A percentile compares a stretch with the other conserved stretches of the same genome.
Evolutionary conservation across 2,329 filamentous ascomycete species (phyloP).

Genomic region (Pestalotiopsis sp.): DNA sequence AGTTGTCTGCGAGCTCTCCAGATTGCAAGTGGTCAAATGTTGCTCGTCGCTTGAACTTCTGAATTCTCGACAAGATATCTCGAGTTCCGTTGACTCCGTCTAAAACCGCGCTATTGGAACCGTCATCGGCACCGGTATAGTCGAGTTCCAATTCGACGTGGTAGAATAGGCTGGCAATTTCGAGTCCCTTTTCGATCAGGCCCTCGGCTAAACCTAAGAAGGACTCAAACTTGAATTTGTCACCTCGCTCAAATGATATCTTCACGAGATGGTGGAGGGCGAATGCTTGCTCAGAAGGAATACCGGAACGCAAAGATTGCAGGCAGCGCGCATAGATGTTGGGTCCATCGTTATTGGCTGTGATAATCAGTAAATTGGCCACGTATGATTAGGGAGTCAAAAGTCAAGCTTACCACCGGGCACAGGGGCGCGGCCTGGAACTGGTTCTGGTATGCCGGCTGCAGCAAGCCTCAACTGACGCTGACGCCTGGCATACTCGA

Average conservation of each 20-base stretch:
- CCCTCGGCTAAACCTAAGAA: slow-evolving; percentile 89
- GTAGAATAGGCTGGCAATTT: slow-evolving; percentile 79
- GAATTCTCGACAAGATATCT: slow-evolving; percentile 74
- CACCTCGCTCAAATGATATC: slow-evolving; percentile 90
- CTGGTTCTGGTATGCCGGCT: slow-evolving; percentile 28
- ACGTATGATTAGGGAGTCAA: not conserved
- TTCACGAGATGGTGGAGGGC: slow-evolving; percentile 92
- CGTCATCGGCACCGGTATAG: slow-evolving; percentile 60
- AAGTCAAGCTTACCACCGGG: slow-evolving; percentile 60
- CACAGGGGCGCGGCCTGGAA: slow-evolving; percentile 57
- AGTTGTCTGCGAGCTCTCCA: slow-evolving; percentile 67
- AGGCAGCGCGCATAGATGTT: slow-evolving; percentile 92
- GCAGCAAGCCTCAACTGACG: slow-evolving; percentile 36
- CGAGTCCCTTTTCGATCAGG: slow-evolving; percentile 80
- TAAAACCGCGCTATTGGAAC: slow-evolving; percentile 51
- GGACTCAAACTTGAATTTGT: slow-evolving; percentile 93
- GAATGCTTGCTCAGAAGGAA: slow-evolving; percentile 85
- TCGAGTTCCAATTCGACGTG: slow-evolving; percentile 80
- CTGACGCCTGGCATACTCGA: slow-evolving; percentile 64
- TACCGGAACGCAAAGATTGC: slow-evolving; percentile 77
- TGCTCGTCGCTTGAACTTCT: slow-evolving; percentile 59
- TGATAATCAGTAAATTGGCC: slow-evolving; percentile 22
- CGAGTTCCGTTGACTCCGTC: slow-evolving; percentile 69
- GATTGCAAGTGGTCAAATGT: slow-evolving; percentile 73
- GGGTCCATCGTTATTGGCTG: slow-evolving; percentile 70